Percentiles rank a stretch among this genome's conserved stretches.
Conservation (phyloP, 345 rosid species). For the Eucalyptus microcorys region DNA sequence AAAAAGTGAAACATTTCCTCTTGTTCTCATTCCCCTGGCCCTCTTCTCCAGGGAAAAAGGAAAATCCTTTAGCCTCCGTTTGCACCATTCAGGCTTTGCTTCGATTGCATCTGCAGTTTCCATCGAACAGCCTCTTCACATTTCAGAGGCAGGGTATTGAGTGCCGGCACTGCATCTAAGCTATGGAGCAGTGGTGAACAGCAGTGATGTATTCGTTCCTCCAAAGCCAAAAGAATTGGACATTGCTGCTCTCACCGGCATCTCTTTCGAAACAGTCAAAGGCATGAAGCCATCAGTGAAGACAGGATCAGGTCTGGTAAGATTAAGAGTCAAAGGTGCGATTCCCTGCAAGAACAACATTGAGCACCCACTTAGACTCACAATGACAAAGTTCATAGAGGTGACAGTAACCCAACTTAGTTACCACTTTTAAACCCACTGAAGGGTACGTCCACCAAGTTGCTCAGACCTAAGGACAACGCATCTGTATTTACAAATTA, state of each 20-base stretch:
- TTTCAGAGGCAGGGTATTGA: background rate
- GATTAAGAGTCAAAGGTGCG: conserved; percentile 78
- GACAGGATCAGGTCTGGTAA: conserved; percentile 65
- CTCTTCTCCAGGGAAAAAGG: background rate
- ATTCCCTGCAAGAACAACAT: conserved; percentile 46
- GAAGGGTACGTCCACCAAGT: background rate
- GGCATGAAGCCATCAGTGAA: conserved; percentile 54
- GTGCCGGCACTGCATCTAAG: background rate
- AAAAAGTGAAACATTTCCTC: background rate
- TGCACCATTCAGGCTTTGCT: background rate
- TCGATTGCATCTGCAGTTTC: background rate
- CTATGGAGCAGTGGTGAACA: conserved; percentile 28
- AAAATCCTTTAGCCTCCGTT: background rate
- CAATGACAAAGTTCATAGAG: background rate
- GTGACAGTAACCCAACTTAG: background rate
- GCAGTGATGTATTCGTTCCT: conserved; percentile 81
- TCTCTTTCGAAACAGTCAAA: conserved; percentile 51
- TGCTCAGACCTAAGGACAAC: background rate
- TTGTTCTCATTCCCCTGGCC: background rate
- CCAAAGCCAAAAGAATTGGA: conserved; percentile 94
- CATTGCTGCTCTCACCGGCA: conserved; percentile 59
- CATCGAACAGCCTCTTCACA: background rate
- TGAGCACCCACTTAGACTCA: background rate
- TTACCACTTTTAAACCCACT: accelerated
- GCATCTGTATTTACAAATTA: background rate